phyloP scores from a whole-genome alignment of 108 stramenopile genomes.

The Nannochloropsis granulata region DNA sequence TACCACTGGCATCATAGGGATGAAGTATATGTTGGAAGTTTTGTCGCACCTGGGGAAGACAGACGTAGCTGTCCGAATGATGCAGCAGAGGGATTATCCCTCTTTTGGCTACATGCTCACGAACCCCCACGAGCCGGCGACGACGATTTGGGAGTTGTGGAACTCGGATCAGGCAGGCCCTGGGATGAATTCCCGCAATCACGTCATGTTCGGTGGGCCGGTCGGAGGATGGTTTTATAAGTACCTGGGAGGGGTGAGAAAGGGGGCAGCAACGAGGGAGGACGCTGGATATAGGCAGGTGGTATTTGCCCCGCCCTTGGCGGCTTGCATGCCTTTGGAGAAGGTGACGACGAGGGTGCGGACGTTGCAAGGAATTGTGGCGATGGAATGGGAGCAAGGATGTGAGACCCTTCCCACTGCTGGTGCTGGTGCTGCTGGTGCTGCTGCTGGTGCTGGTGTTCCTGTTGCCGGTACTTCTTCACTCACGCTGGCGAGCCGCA shows the following conservation, averaged over 20 bases:
- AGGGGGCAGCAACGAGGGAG: not conserved
- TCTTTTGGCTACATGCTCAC: constrained; percentile 29
- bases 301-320: not conserved
- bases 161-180: not conserved
- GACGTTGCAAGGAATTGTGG: not conserved
- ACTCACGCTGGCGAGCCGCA: not conserved
- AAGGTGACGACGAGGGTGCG: not conserved
- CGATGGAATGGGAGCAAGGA: not conserved
- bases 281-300: not conserved
- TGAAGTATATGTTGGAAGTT: constrained; percentile 22
- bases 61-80: constrained; percentile 18
- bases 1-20: constrained; percentile 25
- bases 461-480: too few relatives aligned
- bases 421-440: too few relatives aligned
- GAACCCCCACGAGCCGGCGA: constrained; percentile 18
- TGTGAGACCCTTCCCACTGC: not conserved
- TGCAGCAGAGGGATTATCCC: constrained; percentile 21
- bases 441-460: too few relatives aligned
- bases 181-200: constrained; percentile 21
- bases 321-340: not conserved
- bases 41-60: constrained; percentile 5
- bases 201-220: constrained; percentile 21
- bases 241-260: constrained; percentile 14
- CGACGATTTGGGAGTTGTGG: constrained; percentile 31
- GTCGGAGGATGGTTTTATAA: constrained; percentile 30